Evolutionary conservation across 768 basidiomycete species (phyloP).

Genomic region (Rhodotorula diobovata): DNA sequence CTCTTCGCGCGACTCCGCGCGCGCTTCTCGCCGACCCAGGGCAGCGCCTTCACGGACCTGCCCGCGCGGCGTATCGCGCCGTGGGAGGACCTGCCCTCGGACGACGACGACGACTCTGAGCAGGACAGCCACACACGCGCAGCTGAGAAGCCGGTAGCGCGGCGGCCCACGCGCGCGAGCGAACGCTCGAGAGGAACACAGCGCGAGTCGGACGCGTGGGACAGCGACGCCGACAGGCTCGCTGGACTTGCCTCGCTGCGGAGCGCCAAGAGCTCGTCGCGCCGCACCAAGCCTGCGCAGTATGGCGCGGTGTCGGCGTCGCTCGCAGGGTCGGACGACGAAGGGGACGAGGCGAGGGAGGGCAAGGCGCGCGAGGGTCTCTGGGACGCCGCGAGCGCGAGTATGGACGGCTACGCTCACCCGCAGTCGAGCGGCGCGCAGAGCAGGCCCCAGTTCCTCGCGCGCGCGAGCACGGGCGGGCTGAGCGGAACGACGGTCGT

Average conservation of each 20-base stretch:
- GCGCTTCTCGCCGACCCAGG: background rate
- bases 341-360: background rate
- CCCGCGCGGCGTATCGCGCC: background rate
- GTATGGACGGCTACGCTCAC: background rate
- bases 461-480: background rate
- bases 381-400: background rate
- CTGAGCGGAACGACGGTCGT: slow-evolving; percentile 14
- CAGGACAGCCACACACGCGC: background rate
- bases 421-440: background rate
- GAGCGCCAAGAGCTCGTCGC: background rate
- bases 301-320: background rate
- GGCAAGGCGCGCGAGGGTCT: background rate
- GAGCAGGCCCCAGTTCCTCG: no score
- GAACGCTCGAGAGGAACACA: no score
- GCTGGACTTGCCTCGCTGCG: background rate
- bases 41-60: background rate
- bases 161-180: background rate
- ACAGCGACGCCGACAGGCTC: slow-evolving; percentile 17
- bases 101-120: slow-evolving; percentile 16
- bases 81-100: background rate
- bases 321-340: slow-evolving; percentile 7
- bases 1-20: background rate
- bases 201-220: slow-evolving; percentile 12
- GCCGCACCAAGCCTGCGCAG: slow-evolving; percentile 13
- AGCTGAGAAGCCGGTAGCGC: background rate